These are phyloP conservation scores for Penicillium sp. DNA, from an alignment of 2,329 filamentous ascomycete species.

Conservation along the genomic window DNA sequence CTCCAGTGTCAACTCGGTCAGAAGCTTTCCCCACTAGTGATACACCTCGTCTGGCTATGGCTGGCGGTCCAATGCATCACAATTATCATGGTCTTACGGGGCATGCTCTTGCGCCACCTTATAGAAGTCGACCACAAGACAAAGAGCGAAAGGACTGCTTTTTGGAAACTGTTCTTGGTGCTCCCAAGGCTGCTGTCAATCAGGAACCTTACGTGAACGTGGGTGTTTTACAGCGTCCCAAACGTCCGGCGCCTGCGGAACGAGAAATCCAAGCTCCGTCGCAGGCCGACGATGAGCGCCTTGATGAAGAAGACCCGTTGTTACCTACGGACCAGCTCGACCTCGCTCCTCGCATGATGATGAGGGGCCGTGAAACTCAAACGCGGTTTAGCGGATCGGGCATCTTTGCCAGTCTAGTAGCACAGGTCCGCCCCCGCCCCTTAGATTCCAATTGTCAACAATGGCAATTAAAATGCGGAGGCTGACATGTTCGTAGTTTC, in stretches of 20 bases:
- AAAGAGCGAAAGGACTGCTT: slow-evolving; percentile 32
- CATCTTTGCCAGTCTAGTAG: slow-evolving; percentile 39
- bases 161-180: slow-evolving; percentile 35
- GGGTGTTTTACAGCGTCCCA: slow-evolving; percentile 29
- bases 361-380: slow-evolving; percentile 39
- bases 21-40: slow-evolving; percentile 13
- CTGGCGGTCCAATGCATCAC: slow-evolving; percentile 6
- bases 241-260: slow-evolving; percentile 12
- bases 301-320: slow-evolving; percentile 20
- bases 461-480: neutral
- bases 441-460: neutral
- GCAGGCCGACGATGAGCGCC: slow-evolving; percentile 11
- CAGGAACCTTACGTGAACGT: slow-evolving; percentile 31
- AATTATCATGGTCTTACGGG: slow-evolving; percentile 3
- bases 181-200: slow-evolving; percentile 33
- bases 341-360: slow-evolving; percentile 34
- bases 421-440: slow-evolving; percentile 32
- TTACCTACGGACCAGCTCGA: slow-evolving; percentile 35
- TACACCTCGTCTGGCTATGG: neutral
- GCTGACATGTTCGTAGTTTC: slow-evolving; percentile 32
- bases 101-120: slow-evolving; percentile 5
- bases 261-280: neutral
- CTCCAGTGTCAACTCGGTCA: slow-evolving; percentile 23
- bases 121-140: slow-evolving; percentile 7
- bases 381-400: slow-evolving; percentile 43